Evolutionary conservation across 768 basidiomycete genomes (phyloP).

Genomic region (Calvatia gigantea): DNA sequence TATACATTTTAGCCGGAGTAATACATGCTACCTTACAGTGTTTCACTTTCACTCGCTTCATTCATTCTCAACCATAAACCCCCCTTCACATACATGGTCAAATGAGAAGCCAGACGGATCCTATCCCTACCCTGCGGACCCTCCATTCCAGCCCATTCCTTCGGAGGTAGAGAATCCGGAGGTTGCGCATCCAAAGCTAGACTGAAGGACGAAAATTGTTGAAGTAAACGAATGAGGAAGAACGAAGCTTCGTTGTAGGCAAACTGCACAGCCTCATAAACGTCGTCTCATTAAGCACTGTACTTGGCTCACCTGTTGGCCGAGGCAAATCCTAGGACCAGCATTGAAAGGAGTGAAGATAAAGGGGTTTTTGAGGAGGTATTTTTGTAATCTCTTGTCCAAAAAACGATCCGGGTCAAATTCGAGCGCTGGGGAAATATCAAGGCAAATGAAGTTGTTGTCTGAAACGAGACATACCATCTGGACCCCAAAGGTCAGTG

Average conservation of each 20-base stretch:
- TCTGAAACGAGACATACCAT: conserved; percentile 33
- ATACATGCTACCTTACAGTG: background rate
- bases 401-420: conserved; percentile 70
- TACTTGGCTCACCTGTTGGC: conserved; percentile 23
- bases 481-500: conserved; percentile 55
- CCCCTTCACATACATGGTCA: conserved; percentile 42
- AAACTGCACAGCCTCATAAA: conserved; percentile 28
- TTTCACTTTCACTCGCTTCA: conserved; percentile 5
- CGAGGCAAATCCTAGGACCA: conserved; percentile 63
- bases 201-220: conserved; percentile 40
- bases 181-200: conserved; percentile 35
- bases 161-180: conserved; percentile 24
- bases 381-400: conserved; percentile 51
- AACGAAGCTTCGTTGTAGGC: conserved; percentile 56
- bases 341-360: conserved; percentile 72
- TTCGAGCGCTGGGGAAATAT: conserved; percentile 31
- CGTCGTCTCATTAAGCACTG: conserved; percentile 5
- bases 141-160: conserved; percentile 22
- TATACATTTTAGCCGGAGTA: too few relatives aligned
- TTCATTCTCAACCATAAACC: conserved; percentile 41
- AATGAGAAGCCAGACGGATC: conserved; percentile 32
- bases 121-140: conserved; percentile 36
- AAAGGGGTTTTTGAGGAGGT: conserved; percentile 56
- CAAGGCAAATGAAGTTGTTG: background rate
- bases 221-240: conserved; percentile 49